These are phyloP conservation scores for Aspergillus sparsus DNA, from an alignment of 495 filamentous ascomycete genomes.

Conservation along the genomic window DNA sequence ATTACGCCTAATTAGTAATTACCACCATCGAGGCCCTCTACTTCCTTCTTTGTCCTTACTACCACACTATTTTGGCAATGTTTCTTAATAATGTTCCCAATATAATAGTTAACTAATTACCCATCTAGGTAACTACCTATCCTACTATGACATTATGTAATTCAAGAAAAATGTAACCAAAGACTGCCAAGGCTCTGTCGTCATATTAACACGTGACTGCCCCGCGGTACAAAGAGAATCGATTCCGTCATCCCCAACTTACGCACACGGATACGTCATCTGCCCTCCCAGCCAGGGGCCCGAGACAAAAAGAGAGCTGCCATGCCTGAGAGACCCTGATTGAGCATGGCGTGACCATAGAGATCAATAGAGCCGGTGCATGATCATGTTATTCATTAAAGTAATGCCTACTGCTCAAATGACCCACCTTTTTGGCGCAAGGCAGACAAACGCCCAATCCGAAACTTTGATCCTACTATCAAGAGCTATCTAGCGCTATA, in stretches of 20 bases:
- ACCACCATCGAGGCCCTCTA: no score
- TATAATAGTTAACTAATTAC: no score
- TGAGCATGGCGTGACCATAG: not conserved
- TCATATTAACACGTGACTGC: slow-evolving; percentile 19
- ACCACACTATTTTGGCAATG: no score
- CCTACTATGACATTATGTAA: no score
- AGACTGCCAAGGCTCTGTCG: not conserved
- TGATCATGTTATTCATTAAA: not conserved
- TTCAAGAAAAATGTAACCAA: no score
- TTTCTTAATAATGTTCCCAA: no score
- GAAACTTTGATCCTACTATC: not conserved
- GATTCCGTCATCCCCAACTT: slow-evolving; percentile 20
- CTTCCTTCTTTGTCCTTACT: no score
- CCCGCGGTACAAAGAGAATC: slow-evolving; percentile 7
- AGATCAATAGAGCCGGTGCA: not conserved
- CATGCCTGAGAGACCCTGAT: not conserved
- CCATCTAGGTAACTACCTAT: no score
- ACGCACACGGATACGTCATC: slow-evolving; percentile 1
- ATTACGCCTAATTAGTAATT: no score
- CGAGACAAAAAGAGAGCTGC: not conserved
- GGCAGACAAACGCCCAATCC: not conserved
- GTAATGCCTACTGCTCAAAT: not conserved
- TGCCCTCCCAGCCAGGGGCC: not conserved
- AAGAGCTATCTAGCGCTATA: not conserved
- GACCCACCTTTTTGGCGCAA: not conserved